These are phyloP conservation scores for Atalantia buxifolia DNA, from an alignment of 345 rosid species.

Conservation along the genomic window DNA sequence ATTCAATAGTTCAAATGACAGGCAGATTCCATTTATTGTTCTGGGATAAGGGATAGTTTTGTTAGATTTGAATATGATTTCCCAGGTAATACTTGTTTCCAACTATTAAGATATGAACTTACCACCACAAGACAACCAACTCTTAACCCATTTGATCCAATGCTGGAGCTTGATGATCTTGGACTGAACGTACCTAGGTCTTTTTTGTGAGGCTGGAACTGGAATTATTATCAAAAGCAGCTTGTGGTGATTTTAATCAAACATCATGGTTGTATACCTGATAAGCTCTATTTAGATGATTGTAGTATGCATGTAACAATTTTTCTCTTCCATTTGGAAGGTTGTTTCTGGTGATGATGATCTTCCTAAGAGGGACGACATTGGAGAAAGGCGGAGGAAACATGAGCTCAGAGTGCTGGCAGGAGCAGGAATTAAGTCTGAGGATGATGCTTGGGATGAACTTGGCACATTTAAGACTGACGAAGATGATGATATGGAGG, in stretches of 20 bases:
- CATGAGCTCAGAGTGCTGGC: slow-evolving; percentile 80
- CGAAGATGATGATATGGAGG: slow-evolving; percentile 22
- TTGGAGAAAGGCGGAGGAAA: slow-evolving; percentile 91
- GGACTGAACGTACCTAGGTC: not conserved
- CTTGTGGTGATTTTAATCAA: not conserved
- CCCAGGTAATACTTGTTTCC: not conserved
- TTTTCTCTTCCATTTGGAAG: slow-evolving; percentile 28
- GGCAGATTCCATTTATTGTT: not conserved
- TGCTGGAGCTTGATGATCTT: too few species aligned
- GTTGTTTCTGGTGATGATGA: slow-evolving; percentile 85
- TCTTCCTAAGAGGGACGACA: slow-evolving; percentile 84
- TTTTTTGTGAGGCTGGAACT: not conserved
- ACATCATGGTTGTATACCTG: not conserved
- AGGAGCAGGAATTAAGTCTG: slow-evolving; percentile 67
- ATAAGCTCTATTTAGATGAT: not conserved
- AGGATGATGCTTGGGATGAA: slow-evolving; percentile 48
- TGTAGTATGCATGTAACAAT: not conserved
- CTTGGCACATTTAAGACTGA: slow-evolving; percentile 23
- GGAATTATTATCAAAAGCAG: not conserved
- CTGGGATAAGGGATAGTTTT: not conserved
- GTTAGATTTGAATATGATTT: not conserved
- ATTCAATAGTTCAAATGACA: not conserved
- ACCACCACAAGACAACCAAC: not conserved
- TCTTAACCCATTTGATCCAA: not conserved
- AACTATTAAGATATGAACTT: not conserved